Evolutionary conservation across 441 rosid species (phyloP).

Genomic region (Gossypium gossypioides): DNA sequence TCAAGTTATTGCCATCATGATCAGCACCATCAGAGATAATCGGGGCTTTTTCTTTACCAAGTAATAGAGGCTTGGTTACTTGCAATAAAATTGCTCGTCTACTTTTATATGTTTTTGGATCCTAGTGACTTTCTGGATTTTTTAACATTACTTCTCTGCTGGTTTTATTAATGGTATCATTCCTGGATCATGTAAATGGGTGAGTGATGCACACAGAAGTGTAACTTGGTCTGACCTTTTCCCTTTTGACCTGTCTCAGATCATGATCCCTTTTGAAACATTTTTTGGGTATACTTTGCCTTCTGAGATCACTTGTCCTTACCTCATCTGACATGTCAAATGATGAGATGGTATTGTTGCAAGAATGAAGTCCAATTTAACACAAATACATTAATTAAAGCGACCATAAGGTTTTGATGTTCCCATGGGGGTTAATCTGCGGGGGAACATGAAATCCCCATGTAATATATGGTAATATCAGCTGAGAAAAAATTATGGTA

Average conservation of each 20-base stretch:
- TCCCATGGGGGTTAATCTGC: background rate
- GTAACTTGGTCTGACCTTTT: background rate
- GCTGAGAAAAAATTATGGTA: background rate
- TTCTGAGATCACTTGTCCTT: background rate
- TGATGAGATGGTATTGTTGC: background rate
- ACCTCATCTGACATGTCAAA: background rate
- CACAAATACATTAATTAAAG: background rate
- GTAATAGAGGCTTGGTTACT: background rate
- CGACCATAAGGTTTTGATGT: background rate
- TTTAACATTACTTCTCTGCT: background rate
- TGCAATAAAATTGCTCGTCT: background rate
- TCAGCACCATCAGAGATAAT: background rate
- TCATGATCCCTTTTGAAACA: background rate
- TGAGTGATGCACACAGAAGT: background rate
- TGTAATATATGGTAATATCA: background rate
- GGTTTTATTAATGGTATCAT: background rate
- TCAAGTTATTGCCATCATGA: background rate
- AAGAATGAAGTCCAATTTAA: background rate
- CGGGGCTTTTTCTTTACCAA: background rate
- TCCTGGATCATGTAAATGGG: background rate
- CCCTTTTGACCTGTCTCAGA: background rate
- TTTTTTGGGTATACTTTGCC: background rate
- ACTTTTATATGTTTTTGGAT: background rate
- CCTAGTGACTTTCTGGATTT: background rate
- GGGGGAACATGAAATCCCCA: background rate